A percentile compares a stretch with the other conserved stretches of the same genome.
Conservation (phyloP, 75 land plant species). For the Selaginella tamariscina region DNA sequence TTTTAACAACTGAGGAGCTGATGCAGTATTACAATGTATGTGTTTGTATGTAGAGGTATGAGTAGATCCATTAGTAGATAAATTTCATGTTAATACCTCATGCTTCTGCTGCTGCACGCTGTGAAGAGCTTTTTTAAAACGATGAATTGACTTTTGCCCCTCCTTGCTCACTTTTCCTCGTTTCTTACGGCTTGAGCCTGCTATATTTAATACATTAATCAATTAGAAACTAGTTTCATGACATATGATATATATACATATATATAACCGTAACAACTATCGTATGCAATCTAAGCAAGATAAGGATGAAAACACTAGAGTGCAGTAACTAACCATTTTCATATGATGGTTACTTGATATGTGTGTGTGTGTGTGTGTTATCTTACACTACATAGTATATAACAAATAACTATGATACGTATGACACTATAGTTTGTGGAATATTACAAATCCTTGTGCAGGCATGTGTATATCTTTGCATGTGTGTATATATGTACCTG, state of each 20-base stretch:
- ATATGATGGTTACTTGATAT: too few species aligned
- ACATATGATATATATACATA: too few species aligned
- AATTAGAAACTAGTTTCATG: too few species aligned
- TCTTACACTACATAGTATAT: too few species aligned
- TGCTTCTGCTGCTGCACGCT: slow-evolving; percentile 19
- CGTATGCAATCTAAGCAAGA: too few species aligned
- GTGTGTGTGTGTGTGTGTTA: too few species aligned
- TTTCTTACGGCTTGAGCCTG: background rate
- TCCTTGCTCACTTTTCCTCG: slow-evolving; percentile 10
- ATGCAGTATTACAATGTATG: background rate
- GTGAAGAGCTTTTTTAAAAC: slow-evolving; percentile 19
- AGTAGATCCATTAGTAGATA: background rate
- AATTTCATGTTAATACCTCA: background rate
- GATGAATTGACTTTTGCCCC: slow-evolving; percentile 19
- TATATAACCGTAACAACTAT: too few species aligned
- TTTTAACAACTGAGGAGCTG: slow-evolving; percentile 12
- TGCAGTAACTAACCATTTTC: too few species aligned
- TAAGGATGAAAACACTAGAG: too few species aligned
- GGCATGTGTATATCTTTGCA: background rate
- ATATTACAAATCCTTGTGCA: background rate
- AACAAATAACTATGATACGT: too few species aligned
- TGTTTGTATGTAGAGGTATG: background rate
- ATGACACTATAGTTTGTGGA: too few species aligned
- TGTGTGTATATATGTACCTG: background rate
- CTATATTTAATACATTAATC: too few species aligned